phyloP scores from a whole-genome alignment of 345 rosid genomes.

The Gossypium rotundifolium region DNA sequence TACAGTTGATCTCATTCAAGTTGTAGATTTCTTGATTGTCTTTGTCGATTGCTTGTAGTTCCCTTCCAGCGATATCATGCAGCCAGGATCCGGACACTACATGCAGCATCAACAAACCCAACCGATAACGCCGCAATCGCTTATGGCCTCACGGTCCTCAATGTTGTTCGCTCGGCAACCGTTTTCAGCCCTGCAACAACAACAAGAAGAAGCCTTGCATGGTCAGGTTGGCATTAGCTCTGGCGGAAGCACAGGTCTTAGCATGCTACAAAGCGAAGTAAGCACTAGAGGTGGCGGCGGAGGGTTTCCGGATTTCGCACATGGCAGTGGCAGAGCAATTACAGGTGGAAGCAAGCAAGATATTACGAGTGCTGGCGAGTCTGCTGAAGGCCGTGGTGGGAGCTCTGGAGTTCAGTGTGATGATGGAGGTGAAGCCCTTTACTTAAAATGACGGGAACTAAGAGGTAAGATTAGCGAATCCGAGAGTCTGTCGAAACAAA shows the following conservation, averaged over 20 bases:
- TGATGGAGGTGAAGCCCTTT: conserved; percentile 80
- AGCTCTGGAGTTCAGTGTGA: conserved; percentile 56
- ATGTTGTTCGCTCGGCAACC: conserved; percentile 81
- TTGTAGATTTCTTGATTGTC: not conserved
- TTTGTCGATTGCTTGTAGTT: conserved; percentile 36
- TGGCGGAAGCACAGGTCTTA: conserved; percentile 50
- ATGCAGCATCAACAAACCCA: conserved; percentile 87
- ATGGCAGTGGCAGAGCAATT: conserved; percentile 34
- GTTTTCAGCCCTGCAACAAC: conserved; percentile 61
- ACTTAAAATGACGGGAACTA: conserved; percentile 81
- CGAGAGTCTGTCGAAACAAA: not conserved
- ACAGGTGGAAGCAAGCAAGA: conserved; percentile 72
- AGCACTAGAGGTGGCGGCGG: conserved; percentile 61
- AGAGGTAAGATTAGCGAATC: conserved; percentile 13
- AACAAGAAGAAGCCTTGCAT: conserved; percentile 76
- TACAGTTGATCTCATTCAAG: too few species aligned
- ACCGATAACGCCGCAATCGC: conserved; percentile 79
- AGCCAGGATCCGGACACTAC: conserved; percentile 64
- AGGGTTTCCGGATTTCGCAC: conserved; percentile 65
- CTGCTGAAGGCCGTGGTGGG: conserved; percentile 70
- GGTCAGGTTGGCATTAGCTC: conserved; percentile 89
- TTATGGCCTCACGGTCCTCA: conserved; percentile 85
- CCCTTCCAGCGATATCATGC: conserved; percentile 61
- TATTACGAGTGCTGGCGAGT: conserved; percentile 48
- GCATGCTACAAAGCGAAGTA: conserved; percentile 54